A percentile compares a stretch with the other conserved stretches of the same genome.
Conservation (phyloP, 140 eudicot genomes). For the Senecio squalidus region DNA sequence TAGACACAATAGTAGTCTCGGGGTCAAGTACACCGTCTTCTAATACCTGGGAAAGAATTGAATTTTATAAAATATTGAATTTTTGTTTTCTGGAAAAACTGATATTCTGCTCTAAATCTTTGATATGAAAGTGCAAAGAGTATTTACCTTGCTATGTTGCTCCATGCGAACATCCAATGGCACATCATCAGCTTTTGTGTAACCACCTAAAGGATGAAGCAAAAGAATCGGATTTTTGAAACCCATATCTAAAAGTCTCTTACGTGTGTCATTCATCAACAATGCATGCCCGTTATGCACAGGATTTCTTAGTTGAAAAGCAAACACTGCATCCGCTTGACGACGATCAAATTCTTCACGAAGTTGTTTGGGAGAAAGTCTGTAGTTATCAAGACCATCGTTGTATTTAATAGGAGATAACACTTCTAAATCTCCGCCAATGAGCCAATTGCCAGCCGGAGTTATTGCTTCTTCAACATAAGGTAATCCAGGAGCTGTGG, state of each 20-base stretch:
- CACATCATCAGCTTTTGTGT: constrained; percentile 81
- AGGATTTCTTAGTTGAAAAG: constrained; percentile 83
- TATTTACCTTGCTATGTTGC: constrained; percentile 97
- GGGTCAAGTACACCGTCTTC: constrained; percentile 97
- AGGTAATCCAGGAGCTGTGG: constrained; percentile 78
- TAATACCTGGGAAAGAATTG: constrained; percentile 48
- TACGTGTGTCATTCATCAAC: constrained; percentile 85
- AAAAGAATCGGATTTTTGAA: constrained; percentile 79
- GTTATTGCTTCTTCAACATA: constrained; percentile 75
- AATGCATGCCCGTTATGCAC: constrained; percentile 95
- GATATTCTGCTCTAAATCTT: neutral
- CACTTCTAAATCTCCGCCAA: constrained; percentile 90
- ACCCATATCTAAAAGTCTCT: constrained; percentile 82
- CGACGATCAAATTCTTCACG: constrained; percentile 78
- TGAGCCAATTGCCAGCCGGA: constrained; percentile 76
- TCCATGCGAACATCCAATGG: constrained; percentile 90
- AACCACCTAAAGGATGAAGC: constrained; percentile 92
- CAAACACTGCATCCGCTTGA: constrained; percentile 86
- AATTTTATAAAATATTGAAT: neutral
- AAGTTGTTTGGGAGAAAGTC: constrained; percentile 81
- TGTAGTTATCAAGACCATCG: constrained; percentile 74
- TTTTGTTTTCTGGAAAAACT: neutral
- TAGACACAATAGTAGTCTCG: constrained; percentile 77
- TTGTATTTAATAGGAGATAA: constrained; percentile 62
- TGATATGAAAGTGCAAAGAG: neutral